Conservation (phyloP, 768 basidiomycete species). For the Tricholoma furcatifolium region DNA sequence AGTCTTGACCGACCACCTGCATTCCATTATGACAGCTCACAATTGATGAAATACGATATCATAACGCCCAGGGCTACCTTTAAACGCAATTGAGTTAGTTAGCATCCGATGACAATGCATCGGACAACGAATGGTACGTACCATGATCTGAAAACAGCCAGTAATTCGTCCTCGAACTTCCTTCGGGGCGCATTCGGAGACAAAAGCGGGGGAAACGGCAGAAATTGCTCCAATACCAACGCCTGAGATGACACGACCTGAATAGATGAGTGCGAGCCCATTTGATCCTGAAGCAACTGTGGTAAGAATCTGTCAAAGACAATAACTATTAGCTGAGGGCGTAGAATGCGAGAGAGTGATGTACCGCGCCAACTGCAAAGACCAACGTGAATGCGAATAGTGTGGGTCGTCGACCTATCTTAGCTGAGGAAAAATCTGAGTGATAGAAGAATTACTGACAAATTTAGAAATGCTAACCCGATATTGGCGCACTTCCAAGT, state of each 20-base stretch:
- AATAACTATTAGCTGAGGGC: background rate
- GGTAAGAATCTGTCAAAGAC: constrained; percentile 57
- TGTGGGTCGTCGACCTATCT: constrained; percentile 67
- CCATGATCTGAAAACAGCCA: constrained; percentile 86
- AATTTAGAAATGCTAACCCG: constrained; percentile 37
- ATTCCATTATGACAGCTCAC: constrained; percentile 36
- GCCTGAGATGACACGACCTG: constrained; percentile 78
- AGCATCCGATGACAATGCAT: background rate
- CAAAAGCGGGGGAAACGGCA: constrained; percentile 80
- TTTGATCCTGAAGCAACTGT: constrained; percentile 59
- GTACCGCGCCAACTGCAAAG: constrained; percentile 72
- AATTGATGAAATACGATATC: constrained; percentile 81
- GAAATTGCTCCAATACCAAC: constrained; percentile 82
- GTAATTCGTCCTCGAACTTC: constrained; percentile 84
- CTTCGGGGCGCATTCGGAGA: constrained; percentile 87
- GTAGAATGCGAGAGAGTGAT: constrained; percentile 11
- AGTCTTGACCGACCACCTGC: background rate
- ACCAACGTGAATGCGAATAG: constrained; percentile 59
- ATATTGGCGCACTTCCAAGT: constrained; percentile 67
- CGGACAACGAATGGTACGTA: constrained; percentile 15
- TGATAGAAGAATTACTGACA: background rate
- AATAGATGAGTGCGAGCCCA: constrained; percentile 75
- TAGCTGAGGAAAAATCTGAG: constrained; percentile 35
- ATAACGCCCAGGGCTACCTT: constrained; percentile 78
- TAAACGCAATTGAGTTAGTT: background rate